Base-by-base conservation (phyloP, 2,329 filamentous ascomycete species). In the Sclerotinia sclerotiorum region DNA sequence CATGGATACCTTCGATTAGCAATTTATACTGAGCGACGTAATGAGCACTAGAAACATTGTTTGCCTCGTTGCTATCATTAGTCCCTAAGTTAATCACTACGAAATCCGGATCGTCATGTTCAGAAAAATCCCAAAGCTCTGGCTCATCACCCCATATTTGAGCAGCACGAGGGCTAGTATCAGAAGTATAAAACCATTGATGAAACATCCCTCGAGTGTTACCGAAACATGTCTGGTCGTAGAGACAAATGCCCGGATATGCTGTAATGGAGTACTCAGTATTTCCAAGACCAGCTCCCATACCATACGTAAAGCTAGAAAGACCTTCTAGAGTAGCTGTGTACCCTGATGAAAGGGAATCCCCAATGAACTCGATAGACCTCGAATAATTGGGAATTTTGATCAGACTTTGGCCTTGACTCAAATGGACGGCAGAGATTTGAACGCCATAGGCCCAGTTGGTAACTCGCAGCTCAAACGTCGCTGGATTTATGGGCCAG, bases 371-470 rank as follows among this genome's bases (percentile, higher is more conserved):
- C 71, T 83, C 80, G 56, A 82, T 80, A 2, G 75, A 76, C 54
- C 78, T 77, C 10, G 72, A 71, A 69, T 77, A 79, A 27, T 79
- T 74, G 2, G 79, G 77, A 6, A 81, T 68, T 69, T 82, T 81
- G 72, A 84, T 76, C 7, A 88, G 78, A 27, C 78, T 78, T 49
- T 81, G 79, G 6, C 79, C 79, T 4, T 78, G 75, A 2, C 79
- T 80, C 19, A 87, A 79, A 66, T 86, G 83, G 2, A 88, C 80
- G 10, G 81, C 79, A 24, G 79, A 78, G 56, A 88, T 82, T 75
- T 88, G 86, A 4, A 88, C 81, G 2, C 85, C 85, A 72, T 84
- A 84, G 21, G 81, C 85, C 85, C 85, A 88, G 72, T 88, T 88
- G 1, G 85, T 85, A 21, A 88, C 85, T 70, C 85, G 79, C 72